A percentile compares a stretch with the other conserved stretches of the same genome.
phyloP scores from a whole-genome alignment of 2,329 filamentous ascomycete species.

The Ophiocordyceps camponoti-saundersi region DNA sequence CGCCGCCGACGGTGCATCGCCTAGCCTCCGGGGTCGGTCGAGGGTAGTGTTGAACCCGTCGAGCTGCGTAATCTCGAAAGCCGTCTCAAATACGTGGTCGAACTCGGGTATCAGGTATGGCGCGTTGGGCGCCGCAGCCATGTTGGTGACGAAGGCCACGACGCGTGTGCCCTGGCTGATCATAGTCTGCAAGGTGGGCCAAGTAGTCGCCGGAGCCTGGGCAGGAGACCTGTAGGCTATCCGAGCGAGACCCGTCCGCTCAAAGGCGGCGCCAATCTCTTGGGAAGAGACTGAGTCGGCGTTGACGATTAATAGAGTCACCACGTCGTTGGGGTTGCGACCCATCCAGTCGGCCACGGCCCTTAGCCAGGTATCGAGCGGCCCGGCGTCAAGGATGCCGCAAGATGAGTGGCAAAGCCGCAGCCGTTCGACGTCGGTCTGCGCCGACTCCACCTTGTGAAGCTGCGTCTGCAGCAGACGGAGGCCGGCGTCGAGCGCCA shows the following conservation, averaged over 20 bases:
- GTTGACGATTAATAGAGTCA: slow-evolving; percentile 60
- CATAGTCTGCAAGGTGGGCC: slow-evolving; percentile 57
- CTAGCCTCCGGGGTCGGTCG: slow-evolving; percentile 41
- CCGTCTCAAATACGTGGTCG: slow-evolving; percentile 54
- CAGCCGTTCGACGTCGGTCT: slow-evolving; percentile 20
- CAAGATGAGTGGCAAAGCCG: slow-evolving; percentile 57
- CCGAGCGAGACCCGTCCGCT: slow-evolving; percentile 38
- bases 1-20: slow-evolving; percentile 33
- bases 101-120: slow-evolving; percentile 49
- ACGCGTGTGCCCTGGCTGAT: slow-evolving; percentile 48
- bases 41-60: slow-evolving; percentile 57
- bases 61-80: slow-evolving; percentile 44
- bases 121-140: slow-evolving; percentile 20
- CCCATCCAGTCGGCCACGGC: slow-evolving; percentile 54
- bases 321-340: slow-evolving; percentile 53
- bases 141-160: slow-evolving; percentile 50
- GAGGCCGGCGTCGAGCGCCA: slow-evolving; percentile 53
- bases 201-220: slow-evolving; percentile 25
- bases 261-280: slow-evolving; percentile 36
- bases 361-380: slow-evolving; percentile 44
- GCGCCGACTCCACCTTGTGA: slow-evolving; percentile 34
- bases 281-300: slow-evolving; percentile 38
- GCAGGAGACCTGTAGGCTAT: slow-evolving; percentile 42
- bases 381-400: slow-evolving; percentile 49
- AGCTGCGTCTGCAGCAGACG: slow-evolving; percentile 57